phyloP scores from a whole-genome alignment of 2,329 filamentous ascomycete species.

The Aspergillus ochraceus region DNA sequence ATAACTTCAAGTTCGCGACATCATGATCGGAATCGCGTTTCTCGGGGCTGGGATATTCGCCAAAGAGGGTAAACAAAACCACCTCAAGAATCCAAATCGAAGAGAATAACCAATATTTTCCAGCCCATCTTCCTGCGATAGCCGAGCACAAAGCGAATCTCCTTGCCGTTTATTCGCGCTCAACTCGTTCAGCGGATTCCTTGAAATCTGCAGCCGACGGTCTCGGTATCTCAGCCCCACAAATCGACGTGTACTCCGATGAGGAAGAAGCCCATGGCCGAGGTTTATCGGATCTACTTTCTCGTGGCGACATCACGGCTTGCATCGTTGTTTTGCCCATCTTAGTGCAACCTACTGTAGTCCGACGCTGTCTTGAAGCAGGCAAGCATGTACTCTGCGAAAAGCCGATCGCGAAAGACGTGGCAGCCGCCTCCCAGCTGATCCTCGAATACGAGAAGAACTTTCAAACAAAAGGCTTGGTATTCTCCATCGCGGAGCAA shows the following conservation, averaged over 20 bases:
- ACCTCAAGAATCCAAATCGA: background rate
- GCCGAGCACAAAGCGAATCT: conserved; percentile 1
- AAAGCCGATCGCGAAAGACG: conserved; percentile 6
- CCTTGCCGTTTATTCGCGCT: conserved; percentile 3
- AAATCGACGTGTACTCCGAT: background rate
- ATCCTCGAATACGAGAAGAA: background rate
- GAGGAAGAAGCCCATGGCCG: background rate
- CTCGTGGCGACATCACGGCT: background rate
- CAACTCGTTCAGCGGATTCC: background rate
- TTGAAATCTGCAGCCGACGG: background rate
- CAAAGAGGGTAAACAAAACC: background rate
- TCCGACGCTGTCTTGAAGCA: conserved; percentile 1
- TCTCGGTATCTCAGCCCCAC: background rate
- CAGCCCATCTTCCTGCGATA: background rate
- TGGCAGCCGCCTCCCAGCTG: background rate
- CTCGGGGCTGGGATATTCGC: too few relatives aligned
- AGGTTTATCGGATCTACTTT: background rate
- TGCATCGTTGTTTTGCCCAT: conserved; percentile 3
- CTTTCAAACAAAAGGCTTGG: background rate
- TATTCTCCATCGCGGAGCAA: conserved; percentile 7
- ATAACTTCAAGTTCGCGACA: too few relatives aligned
- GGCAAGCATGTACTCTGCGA: conserved; percentile 11
- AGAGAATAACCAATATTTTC: background rate
- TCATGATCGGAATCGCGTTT: too few relatives aligned
- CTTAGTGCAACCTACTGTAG: background rate